Conservation (phyloP, 1,284 basidiomycete species). For the Cystobasidium sp. region DNA sequence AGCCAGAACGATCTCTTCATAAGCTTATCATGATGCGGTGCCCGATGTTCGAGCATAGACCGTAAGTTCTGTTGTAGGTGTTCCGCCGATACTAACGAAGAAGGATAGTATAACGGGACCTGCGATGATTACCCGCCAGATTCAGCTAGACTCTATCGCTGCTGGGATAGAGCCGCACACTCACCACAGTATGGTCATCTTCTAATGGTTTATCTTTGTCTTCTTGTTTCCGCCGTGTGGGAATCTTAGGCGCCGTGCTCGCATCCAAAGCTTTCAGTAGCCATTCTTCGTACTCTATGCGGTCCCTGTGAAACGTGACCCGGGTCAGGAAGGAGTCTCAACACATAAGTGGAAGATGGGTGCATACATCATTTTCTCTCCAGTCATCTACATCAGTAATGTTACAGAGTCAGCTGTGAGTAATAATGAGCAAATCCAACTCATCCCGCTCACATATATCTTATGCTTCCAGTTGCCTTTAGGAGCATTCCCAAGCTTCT, state of each 20-base stretch:
- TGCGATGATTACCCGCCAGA: not conserved
- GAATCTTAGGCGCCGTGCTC: slow-evolving; percentile 47
- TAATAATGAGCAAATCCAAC: not conserved
- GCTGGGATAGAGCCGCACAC: not conserved
- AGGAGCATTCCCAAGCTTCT: slow-evolving; percentile 47
- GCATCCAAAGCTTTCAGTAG: slow-evolving; percentile 53
- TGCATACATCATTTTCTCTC: slow-evolving; percentile 43
- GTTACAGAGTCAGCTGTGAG: too few relatives aligned
- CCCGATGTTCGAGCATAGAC: slow-evolving; percentile 48
- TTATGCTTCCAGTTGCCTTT: slow-evolving; percentile 49
- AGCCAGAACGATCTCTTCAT: slow-evolving; percentile 47
- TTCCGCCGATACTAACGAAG: slow-evolving; percentile 37
- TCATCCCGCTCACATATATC: slow-evolving; percentile 45
- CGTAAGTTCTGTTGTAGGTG: slow-evolving; percentile 43
- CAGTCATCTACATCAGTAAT: slow-evolving; percentile 40
- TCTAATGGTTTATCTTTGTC: slow-evolving; percentile 10
- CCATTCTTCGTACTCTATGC: slow-evolving; percentile 54
- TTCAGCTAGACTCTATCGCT: not conserved
- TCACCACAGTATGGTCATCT: slow-evolving; percentile 16
- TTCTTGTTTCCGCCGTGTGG: slow-evolving; percentile 10
- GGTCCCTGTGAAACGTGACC: slow-evolving; percentile 40
- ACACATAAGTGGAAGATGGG: not conserved
- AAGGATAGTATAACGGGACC: slow-evolving; percentile 51
- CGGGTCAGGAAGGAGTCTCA: not conserved
- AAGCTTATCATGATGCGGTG: slow-evolving; percentile 49